phyloP scores from a whole-genome alignment of 225 moss, liverwort and hornwort genomes.

The Polytrichum formosum region DNA sequence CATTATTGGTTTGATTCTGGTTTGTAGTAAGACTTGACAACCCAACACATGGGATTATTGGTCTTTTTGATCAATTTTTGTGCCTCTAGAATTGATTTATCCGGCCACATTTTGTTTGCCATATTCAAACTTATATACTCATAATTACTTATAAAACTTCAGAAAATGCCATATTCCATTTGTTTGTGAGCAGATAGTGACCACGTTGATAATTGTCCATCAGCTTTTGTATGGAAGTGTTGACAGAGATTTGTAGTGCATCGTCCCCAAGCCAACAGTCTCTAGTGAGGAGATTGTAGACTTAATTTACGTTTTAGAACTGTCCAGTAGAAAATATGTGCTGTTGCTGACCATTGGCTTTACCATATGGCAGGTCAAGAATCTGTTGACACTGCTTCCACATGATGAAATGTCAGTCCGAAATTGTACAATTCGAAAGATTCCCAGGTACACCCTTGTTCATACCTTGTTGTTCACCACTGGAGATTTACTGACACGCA shows the following conservation, averaged over 20 bases:
- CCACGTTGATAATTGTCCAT: background rate
- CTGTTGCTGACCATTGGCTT: no score
- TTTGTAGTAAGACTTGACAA: constrained; percentile 7
- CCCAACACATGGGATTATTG: no score
- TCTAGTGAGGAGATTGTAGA: constrained; percentile 1
- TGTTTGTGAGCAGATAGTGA: background rate
- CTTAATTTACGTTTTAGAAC: constrained; percentile 1
- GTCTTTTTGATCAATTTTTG: no score
- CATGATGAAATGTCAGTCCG: constrained; percentile 73
- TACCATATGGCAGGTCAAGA: constrained; percentile 56
- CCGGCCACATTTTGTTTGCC: no score
- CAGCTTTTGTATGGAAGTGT: background rate
- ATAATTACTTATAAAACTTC: no score
- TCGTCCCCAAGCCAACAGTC: background rate
- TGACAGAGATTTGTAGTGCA: no score
- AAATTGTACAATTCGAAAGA: constrained; percentile 68
- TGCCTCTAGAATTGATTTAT: no score
- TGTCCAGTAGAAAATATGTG: no score
- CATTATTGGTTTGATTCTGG: constrained; percentile 77
- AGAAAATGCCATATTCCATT: no score
- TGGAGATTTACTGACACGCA: no score
- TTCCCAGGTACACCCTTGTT: constrained; percentile 48
- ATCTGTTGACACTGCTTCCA: constrained; percentile 66
- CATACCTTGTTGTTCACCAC: no score
- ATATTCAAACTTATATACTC: no score